A percentile compares a stretch with the other conserved stretches of the same genome.
Conservation (phyloP, 2,329 filamentous ascomycete genomes). For the Botrytis deweyae region DNA sequence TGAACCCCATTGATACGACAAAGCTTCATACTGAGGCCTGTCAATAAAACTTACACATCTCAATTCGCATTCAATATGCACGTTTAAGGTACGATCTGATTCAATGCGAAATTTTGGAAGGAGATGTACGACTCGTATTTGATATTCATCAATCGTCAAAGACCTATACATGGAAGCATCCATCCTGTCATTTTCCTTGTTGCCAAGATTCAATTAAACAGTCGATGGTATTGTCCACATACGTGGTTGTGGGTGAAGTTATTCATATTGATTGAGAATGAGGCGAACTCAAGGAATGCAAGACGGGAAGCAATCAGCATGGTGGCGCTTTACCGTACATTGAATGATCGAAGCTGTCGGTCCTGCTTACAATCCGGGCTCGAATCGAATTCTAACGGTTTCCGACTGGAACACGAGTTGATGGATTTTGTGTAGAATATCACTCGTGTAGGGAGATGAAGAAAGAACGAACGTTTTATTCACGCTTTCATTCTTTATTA, state of each 20-base stretch:
- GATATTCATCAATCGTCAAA: not conserved
- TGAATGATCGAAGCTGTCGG: not conserved
- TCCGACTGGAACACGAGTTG: not conserved
- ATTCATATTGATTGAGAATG: not conserved
- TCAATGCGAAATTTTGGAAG: not conserved
- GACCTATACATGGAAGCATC: not conserved
- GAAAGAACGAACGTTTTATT: not conserved
- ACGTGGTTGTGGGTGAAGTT: not conserved
- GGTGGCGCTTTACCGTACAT: not conserved
- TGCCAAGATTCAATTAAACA: not conserved
- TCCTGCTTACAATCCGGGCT: not conserved
- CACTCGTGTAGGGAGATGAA: not conserved
- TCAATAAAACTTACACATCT: not conserved
- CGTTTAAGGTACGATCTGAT: not conserved
- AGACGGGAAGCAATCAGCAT: not conserved
- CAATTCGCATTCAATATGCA: not conserved
- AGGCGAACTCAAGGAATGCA: not conserved
- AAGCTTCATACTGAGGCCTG: not conserved
- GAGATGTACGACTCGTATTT: conserved; percentile 7
- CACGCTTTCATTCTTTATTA: not conserved
- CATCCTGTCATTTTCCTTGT: not conserved
- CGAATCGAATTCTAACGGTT: no score
- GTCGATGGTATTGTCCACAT: not conserved
- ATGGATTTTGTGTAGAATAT: not conserved
- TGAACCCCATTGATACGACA: not conserved